Evolutionary conservation across 192 early-diverging fungal species (phyloP).

Genomic region (Chytriomyces confervae): DNA sequence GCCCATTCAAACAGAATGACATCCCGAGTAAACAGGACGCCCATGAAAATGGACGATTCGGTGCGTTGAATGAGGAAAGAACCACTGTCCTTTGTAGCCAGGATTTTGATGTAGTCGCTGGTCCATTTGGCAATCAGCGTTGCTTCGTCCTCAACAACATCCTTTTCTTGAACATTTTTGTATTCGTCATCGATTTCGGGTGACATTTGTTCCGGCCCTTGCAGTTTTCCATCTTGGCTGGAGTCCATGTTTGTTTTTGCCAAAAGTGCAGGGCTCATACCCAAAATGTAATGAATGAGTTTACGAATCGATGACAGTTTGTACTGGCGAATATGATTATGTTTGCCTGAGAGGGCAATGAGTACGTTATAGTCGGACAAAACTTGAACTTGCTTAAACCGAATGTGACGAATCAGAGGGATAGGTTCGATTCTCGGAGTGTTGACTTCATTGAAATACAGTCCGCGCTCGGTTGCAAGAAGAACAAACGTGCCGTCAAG

Average conservation of each 20-base stretch:
- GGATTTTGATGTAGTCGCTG: conserved; percentile 66
- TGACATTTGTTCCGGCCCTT: conserved; percentile 3
- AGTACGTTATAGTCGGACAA: conserved; percentile 62
- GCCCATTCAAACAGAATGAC: conserved; percentile 70
- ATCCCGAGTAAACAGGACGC: conserved; percentile 55
- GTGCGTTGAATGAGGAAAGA: conserved; percentile 62
- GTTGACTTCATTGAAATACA: conserved; percentile 60
- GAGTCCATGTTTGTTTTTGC: conserved; percentile 50
- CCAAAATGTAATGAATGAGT: conserved; percentile 59
- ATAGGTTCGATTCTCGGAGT: conserved; percentile 48
- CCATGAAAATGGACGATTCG: conserved; percentile 61
- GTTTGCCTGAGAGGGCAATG: conserved; percentile 64
- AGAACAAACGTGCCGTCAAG: conserved; percentile 61
- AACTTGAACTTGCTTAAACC: conserved; percentile 65
- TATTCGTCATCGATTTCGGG: conserved; percentile 53
- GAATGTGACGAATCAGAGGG: conserved; percentile 56
- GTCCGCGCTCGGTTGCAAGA: conserved; percentile 58
- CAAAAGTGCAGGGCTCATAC: conserved; percentile 39
- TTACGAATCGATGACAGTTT: conserved; percentile 57
- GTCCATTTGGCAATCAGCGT: conserved; percentile 53
- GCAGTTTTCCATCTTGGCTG: neutral
- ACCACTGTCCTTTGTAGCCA: conserved; percentile 58
- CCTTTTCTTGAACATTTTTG: conserved; percentile 20
- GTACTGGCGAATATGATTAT: conserved; percentile 69
- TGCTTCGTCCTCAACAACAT: conserved; percentile 51